Conservation (phyloP, 331 rosid genomes). For the Erythrophleum ivorense region DNA sequence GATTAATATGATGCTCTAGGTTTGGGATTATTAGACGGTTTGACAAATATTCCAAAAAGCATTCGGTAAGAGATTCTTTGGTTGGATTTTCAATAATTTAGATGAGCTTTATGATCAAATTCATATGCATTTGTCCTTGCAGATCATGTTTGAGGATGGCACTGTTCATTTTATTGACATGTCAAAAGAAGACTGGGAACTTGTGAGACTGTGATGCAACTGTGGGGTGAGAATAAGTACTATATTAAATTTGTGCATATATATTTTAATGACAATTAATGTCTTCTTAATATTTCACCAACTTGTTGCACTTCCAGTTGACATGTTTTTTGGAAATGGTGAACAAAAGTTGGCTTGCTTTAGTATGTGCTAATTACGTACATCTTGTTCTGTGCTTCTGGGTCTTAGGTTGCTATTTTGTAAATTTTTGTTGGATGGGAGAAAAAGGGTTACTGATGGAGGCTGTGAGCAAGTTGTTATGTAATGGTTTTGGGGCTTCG, state of each 20-base stretch:
- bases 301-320: background rate
- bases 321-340: background rate
- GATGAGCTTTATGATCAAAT: conserved; percentile 14
- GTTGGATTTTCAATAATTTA: conserved; percentile 21
- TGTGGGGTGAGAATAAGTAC: conserved; percentile 27
- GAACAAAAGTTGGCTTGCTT: conserved; percentile 7
- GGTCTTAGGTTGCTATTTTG: background rate
- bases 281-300: conserved; percentile 7
- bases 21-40: conserved; percentile 77
- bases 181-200: conserved; percentile 88
- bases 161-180: conserved; percentile 63
- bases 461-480: background rate
- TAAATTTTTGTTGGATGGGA: conserved; percentile 12
- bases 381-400: conserved; percentile 12
- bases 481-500: background rate
- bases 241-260: background rate
- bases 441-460: background rate
- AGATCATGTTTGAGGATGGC: conserved; percentile 95
- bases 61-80: conserved; percentile 55
- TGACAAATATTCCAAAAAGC: conserved; percentile 68
- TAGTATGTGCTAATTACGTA: conserved; percentile 3
- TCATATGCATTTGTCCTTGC: conserved; percentile 41
- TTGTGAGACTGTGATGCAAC: conserved; percentile 53
- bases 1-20: conserved; percentile 52
- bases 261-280: background rate